Evolutionary conservation across 1,139 yeast species (phyloP), one percentile per base, ranked within the genome.

Genomic region (Hemisphaericaspora subhashii): DNA sequence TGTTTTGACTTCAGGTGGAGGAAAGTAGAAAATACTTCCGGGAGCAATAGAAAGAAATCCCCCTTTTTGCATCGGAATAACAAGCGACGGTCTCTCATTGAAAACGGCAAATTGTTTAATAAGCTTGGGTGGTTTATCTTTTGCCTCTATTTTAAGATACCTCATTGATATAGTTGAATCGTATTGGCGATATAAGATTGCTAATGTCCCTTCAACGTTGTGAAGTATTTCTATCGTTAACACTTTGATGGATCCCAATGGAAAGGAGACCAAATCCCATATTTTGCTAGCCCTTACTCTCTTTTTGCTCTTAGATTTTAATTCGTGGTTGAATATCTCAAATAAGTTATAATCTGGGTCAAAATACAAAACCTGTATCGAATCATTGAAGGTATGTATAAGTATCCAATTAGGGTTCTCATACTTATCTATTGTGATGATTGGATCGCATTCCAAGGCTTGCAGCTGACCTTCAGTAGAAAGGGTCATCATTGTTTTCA

Each of bases 111-210:
- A 62, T 40, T 68, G 73, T 17, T 50, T 44, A 5, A 40, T n/a
- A 4, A 63, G 33, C 0, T 31, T 37, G 20, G 58, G 41, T 2
- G 37, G 39, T 9, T 39, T 43, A 4, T 39, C 36, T 1, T 29
- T 23, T 5, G 36, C 6, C n/a, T 48, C 43, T 4, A 61, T 40
- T 12, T 46, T 36, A 44, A 65, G 67, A 42, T 52, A 59, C 23
- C 76, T 48, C 32, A 70, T 42, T 3, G 68, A 62, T 38, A 55
- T 61, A 31, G 56, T 53, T 43, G 60, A 64, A 33, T 63, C 61
- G 33, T 60, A 60, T 39, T 68, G 74, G 24, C 74, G 52, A 44
- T 67, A 68, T 12, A 68, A 45, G 1, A 68, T 46, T 0, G 70
- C 69, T 10, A 69, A 22, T 3, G 45, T 32, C 11, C 42, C 38